Percentiles rank a stretch among this genome's conserved stretches.
These are phyloP conservation scores for Geranium brycei DNA, from an alignment of 345 rosid species.

Conservation along the genomic window DNA sequence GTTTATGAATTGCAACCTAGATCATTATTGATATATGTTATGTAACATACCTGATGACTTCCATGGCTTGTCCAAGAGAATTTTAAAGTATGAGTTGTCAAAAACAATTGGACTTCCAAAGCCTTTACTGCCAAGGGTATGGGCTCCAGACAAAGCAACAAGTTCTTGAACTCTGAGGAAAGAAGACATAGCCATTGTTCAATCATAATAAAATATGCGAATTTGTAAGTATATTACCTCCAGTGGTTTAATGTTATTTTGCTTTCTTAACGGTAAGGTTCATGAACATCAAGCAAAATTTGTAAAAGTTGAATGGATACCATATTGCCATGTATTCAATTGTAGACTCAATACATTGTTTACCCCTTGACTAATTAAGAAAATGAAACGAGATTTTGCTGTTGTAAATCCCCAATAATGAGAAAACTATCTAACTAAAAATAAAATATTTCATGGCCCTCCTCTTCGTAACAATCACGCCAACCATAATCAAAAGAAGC, in stretches of 20 bases:
- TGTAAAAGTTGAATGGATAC: not conserved
- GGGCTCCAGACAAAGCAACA: conserved; percentile 82
- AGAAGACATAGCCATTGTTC: not conserved
- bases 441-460: no score
- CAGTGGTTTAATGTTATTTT: not conserved
- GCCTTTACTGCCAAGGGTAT: conserved; percentile 82
- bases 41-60: conserved; percentile 38
- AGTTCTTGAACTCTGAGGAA: conserved; percentile 56
- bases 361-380: no score
- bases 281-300: not conserved
- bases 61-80: conserved; percentile 87
- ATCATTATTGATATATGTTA: not conserved
- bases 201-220: not conserved
- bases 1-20: not conserved
- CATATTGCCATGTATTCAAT: not conserved
- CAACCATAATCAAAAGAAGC: not conserved
- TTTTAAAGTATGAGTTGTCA: conserved; percentile 74
- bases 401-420: not conserved
- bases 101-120: conserved; percentile 63
- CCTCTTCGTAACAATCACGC: not conserved
- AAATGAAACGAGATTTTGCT: not conserved
- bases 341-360: no score
- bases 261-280: not conserved
- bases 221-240: not conserved
- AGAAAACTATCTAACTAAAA: not conserved